Percentiles rank a stretch among this genome's conserved stretches.
Evolutionary conservation across 176 grass and related monocot species (phyloP).

Genomic region (Musa schizocarpa): DNA sequence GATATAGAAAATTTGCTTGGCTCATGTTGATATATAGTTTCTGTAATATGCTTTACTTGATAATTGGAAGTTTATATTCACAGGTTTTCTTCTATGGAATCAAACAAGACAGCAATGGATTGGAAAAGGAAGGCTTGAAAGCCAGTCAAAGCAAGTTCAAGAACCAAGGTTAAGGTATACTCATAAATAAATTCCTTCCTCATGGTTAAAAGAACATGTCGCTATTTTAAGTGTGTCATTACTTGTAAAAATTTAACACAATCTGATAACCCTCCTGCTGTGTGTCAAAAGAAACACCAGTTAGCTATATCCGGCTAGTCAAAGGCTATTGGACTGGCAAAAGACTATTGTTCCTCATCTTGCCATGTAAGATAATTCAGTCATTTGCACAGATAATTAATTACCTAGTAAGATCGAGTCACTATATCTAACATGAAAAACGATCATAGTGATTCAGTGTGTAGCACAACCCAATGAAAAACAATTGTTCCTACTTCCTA

Average conservation of each 20-base stretch:
- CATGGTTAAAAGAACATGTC: neutral
- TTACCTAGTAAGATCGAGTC: too few species aligned
- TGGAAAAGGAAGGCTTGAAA: conserved; percentile 39
- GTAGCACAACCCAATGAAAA: too few species aligned
- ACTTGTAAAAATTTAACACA: neutral
- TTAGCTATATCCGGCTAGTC: too few species aligned
- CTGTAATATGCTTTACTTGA: neutral
- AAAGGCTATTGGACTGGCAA: too few species aligned
- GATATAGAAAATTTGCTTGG: neutral
- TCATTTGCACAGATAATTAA: too few species aligned
- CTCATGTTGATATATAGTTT: neutral
- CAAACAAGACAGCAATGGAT: conserved; percentile 79
- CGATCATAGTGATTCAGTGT: too few species aligned
- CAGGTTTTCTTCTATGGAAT: conserved; percentile 85
- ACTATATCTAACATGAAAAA: too few species aligned
- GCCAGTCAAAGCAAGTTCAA: conserved; percentile 30
- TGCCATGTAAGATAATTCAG: too few species aligned
- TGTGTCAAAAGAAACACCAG: neutral
- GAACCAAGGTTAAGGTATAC: conserved; percentile 73
- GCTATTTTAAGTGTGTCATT: neutral
- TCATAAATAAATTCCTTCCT: conserved; percentile 4
- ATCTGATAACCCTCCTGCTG: neutral
- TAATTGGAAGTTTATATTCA: neutral
- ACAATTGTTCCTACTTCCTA: too few species aligned
- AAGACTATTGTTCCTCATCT: too few species aligned